Evolutionary conservation across 768 basidiomycete species (phyloP), one percentile per base, ranked within the genome.

Genomic region (Fistulinella prunicolor): DNA sequence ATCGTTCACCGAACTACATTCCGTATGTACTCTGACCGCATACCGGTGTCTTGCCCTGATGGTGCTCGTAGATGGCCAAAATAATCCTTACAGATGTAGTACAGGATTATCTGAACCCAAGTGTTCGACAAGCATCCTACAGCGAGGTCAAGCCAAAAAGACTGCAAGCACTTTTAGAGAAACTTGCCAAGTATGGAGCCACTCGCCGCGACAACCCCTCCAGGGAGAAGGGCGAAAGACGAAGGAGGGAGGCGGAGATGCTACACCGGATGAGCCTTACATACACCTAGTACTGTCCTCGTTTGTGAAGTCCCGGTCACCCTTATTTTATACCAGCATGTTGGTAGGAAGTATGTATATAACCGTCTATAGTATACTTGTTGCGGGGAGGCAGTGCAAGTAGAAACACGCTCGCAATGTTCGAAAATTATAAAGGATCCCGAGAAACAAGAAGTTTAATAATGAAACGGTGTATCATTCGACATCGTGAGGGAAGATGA

Each of bases 1-100:
- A 10, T 84, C 83, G 14, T 95, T 97, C 65, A 68, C 75, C 19
- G 93, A 95, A 64, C 71, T 97, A 50, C 86, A 85, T 42, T 70
- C 79, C 54, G 94, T 92, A 66, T 63, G 83, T 72, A 4, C 20
- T 42, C 46, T 24, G 4, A 21, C 26, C 6, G 10, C 7, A 32
- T 12, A 17, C 24, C 29, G 8, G 17, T 14, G 3, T 3, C 13
- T 6, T 42, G 22, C 30, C 23, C 50, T 64, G 29, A 58, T 21
- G 46, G 23, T 42, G 36, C 26, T 20, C 35, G 21, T 56, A 89
- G 87, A 87, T 83, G 51, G 75, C 79, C 30, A 81, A 86, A 35
- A 82, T 96, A 46, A 80, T 86, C 13, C 70, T 92, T 48, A 71
- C 79, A 28, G 81, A 91, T 58, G 76, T 79, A 1, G 83, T 95